These are phyloP conservation scores for Solidago caesia DNA, from an alignment of 129 eudicot species.

Conservation along the genomic window DNA sequence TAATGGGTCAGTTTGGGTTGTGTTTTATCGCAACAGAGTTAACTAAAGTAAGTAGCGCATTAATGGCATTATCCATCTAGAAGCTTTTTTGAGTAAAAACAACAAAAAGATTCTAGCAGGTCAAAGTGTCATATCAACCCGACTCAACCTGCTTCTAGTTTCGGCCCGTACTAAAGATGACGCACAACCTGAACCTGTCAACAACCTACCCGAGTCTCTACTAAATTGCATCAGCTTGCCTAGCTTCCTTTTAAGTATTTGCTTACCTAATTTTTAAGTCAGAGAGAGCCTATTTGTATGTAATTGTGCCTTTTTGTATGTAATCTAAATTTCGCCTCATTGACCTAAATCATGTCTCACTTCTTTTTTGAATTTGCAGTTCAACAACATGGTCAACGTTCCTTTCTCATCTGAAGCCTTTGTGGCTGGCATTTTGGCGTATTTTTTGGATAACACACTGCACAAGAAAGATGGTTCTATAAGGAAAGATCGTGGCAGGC, in stretches of 20 bases:
- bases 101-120: neutral
- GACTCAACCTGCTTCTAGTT: neutral
- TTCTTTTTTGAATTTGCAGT: slow-evolving; percentile 36
- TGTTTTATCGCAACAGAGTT: neutral
- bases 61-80: neutral
- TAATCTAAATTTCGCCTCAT: neutral
- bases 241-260: neutral
- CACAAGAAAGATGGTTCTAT: slow-evolving; percentile 48
- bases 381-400: slow-evolving; percentile 61
- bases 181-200: neutral
- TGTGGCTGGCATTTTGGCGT: slow-evolving; percentile 55
- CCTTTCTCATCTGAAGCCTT: slow-evolving; percentile 61
- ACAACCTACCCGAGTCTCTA: neutral
- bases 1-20: neutral
- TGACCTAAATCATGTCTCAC: neutral
- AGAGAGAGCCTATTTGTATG: neutral
- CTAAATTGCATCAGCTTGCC: neutral
- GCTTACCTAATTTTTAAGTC: slow-evolving; percentile 6
- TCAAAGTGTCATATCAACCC: neutral
- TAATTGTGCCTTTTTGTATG: neutral
- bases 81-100: neutral
- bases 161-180: no score
- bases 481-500: slow-evolving; percentile 62
- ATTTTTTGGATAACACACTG: slow-evolving; percentile 52
- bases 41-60: neutral